phyloP scores from a whole-genome alignment of 169 alveolate genomes.

The Eimeria brunetti region DNA sequence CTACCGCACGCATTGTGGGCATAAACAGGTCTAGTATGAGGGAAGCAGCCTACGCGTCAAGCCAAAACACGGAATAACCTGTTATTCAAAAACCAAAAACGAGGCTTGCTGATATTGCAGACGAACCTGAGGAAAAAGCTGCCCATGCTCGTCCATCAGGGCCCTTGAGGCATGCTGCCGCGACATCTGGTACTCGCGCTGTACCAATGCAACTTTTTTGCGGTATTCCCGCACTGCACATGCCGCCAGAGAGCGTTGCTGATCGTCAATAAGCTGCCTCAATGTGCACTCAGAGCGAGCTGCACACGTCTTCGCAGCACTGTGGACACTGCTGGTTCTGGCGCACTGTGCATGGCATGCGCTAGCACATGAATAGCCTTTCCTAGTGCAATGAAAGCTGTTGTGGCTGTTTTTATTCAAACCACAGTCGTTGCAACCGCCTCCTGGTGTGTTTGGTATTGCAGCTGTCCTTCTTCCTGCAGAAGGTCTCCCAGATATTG shows the following conservation, averaged over 20 bases:
- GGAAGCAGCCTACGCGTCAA: neutral
- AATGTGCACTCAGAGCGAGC: slow-evolving; percentile 39
- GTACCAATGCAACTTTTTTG: slow-evolving; percentile 31
- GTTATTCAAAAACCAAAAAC: neutral
- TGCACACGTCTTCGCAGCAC: neutral
- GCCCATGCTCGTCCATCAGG: slow-evolving; percentile 72
- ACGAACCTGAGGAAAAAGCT: slow-evolving; percentile 67
- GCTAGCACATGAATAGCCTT: slow-evolving; percentile 1
- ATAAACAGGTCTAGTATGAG: neutral
- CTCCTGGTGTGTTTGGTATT: neutral
- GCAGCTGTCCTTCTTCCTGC: neutral
- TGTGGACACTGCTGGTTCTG: neutral
- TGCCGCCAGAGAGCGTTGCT: slow-evolving; percentile 44
- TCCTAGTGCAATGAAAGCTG: neutral
- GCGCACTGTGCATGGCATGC: neutral
- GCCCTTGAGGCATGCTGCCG: slow-evolving; percentile 71
- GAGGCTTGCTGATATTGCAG: neutral
- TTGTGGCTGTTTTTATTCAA: neutral
- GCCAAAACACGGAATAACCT: neutral
- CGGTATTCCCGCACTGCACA: slow-evolving; percentile 57
- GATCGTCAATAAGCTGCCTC: slow-evolving; percentile 74
- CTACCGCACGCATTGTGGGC: neutral
- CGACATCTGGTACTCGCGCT: slow-evolving; percentile 66
- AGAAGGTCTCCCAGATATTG: neutral
- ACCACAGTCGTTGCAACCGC: neutral